Evolutionary conservation across 2,329 filamentous ascomycete species (phyloP).

Genomic region (Akanthomyces uredinophilus): DNA sequence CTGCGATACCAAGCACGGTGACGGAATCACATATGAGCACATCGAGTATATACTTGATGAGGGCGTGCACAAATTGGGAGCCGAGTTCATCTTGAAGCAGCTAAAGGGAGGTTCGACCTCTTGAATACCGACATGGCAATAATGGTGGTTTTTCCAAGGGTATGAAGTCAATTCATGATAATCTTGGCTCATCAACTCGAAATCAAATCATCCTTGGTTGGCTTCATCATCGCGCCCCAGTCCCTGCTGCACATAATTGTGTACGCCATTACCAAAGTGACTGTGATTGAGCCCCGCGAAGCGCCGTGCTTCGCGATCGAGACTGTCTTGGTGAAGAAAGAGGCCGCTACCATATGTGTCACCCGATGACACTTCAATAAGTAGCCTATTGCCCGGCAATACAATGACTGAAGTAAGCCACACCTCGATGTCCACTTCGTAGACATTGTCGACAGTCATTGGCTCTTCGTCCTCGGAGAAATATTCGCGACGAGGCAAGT

Average conservation of each 20-base stretch:
- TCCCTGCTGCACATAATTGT: neutral
- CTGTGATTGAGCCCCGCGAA: neutral
- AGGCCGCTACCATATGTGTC: neutral
- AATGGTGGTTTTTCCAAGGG: no score
- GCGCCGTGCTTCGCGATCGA: conserved; percentile 19
- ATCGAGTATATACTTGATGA: no score
- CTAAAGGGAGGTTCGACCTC: no score
- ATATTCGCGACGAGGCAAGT: conserved; percentile 52
- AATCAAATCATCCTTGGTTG: no score
- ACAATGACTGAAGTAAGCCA: conserved; percentile 59
- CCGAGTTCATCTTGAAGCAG: no score
- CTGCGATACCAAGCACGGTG: no score
- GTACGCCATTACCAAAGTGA: neutral
- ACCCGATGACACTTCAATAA: neutral
- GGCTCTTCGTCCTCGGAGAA: conserved; percentile 49
- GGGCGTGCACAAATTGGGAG: no score
- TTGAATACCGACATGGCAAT: no score
- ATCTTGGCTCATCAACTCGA: no score
- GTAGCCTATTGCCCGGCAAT: neutral
- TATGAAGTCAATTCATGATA: no score
- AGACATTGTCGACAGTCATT: conserved; percentile 51
- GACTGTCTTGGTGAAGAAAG: neutral
- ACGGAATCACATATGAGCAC: no score
- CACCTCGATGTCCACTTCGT: conserved; percentile 56
- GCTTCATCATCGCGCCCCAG: no score